Evolutionary conservation across 441 rosid species (phyloP).

Genomic region (Codiaeum variegatum): DNA sequence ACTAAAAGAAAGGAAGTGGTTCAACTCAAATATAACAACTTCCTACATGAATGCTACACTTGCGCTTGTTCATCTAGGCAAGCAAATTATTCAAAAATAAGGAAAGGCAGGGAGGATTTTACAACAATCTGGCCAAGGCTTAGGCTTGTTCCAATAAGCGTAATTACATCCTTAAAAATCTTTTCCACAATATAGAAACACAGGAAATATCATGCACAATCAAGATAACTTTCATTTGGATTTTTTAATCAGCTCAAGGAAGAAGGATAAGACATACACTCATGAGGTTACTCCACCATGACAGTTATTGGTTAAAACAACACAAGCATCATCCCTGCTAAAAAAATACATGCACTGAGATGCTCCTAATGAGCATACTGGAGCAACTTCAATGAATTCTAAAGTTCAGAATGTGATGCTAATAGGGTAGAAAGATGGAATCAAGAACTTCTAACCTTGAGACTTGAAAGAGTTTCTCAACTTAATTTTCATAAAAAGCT

Average conservation of each 20-base stretch:
- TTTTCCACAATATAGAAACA: not conserved
- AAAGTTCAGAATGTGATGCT: not conserved
- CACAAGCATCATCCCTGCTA: not conserved
- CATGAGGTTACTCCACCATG: not conserved
- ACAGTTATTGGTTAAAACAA: not conserved
- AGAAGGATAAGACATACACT: not conserved
- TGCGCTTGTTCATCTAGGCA: not conserved
- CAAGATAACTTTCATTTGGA: not conserved
- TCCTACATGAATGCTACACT: not conserved
- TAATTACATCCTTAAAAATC: not conserved
- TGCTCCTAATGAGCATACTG: not conserved
- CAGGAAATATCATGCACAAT: not conserved
- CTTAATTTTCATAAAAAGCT: no score
- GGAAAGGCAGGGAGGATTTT: not conserved
- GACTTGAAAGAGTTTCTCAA: no score
- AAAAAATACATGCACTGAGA: not conserved
- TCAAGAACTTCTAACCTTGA: no score
- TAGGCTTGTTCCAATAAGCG: no score
- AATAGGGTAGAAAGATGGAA: not conserved
- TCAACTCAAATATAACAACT: not conserved
- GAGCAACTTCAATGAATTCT: not conserved
- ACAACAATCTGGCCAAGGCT: not conserved
- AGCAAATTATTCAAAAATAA: not conserved
- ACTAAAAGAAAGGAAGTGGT: not conserved
- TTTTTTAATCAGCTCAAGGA: not conserved